Conservation (phyloP, 257 asterid genomes). For the Capsicum baccatum region DNA sequence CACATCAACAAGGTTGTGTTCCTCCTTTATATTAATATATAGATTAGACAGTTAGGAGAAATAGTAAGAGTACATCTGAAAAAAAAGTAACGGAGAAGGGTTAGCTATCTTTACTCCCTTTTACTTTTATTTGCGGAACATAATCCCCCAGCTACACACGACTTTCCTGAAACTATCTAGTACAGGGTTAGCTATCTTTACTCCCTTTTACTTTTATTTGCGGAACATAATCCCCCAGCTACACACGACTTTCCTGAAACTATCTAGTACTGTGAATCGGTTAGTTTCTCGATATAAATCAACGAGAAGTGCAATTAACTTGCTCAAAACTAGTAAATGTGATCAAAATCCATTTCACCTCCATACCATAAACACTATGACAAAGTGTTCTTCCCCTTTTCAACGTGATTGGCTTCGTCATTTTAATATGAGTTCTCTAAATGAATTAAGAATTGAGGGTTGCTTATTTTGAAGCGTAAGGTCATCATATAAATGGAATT, state of each 20-base stretch:
- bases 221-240: not conserved
- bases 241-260: not conserved
- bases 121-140: not conserved
- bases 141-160: not conserved
- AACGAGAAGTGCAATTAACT: not conserved
- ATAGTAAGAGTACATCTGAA: not conserved
- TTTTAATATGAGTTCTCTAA: not conserved
- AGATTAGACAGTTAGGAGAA: not conserved
- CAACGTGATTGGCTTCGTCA: not conserved
- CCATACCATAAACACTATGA: not conserved
- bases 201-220: not conserved
- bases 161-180: not conserved
- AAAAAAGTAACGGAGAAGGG: not conserved
- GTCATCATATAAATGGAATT: not conserved
- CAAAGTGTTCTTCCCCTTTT: not conserved
- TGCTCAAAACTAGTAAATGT: slow-evolving; percentile 9
- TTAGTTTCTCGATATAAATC: not conserved
- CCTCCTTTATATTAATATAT: too few species aligned
- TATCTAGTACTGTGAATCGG: not conserved
- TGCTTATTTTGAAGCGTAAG: not conserved
- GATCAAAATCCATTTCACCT: slow-evolving; percentile 11
- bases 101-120: not conserved
- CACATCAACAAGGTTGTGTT: too few species aligned
- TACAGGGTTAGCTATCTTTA: not conserved
- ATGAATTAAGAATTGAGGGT: not conserved